These are phyloP conservation scores for Leccinum solheimii DNA, from an alignment of 1,284 basidiomycete species.

Conservation along the genomic window DNA sequence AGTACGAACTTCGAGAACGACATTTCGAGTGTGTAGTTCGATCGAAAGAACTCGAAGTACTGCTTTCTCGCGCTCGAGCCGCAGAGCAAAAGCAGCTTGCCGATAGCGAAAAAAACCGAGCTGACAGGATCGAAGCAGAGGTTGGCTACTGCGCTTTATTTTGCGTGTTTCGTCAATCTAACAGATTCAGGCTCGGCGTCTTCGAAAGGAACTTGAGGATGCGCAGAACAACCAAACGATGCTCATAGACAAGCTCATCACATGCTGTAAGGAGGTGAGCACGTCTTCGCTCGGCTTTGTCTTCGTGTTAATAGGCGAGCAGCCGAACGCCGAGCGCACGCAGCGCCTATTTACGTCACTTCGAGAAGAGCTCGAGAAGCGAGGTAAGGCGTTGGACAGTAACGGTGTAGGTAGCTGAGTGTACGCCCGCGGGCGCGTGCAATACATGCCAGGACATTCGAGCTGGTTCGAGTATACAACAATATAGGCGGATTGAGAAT, in stretches of 20 bases:
- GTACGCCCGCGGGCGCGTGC: conserved; percentile 14
- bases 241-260: conserved; percentile 75
- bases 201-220: conserved; percentile 72
- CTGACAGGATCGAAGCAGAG: conserved; percentile 72
- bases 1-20: conserved; percentile 82
- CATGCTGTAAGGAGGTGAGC: conserved; percentile 80
- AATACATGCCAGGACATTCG: conserved; percentile 17
- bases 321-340: conserved; percentile 78
- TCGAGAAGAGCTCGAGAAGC: conserved; percentile 77
- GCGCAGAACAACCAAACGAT: conserved; percentile 71
- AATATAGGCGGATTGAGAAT: conserved; percentile 5
- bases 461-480: conserved; percentile 5
- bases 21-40: conserved; percentile 87
- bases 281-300: conserved; percentile 4
- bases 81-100: conserved; percentile 80
- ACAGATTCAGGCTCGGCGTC: conserved; percentile 52
- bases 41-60: conserved; percentile 82
- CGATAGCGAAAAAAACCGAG: conserved; percentile 65
- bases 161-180: conserved; percentile 12
- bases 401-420: conserved; percentile 49
- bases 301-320: conserved; percentile 28
- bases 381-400: conserved; percentile 48
- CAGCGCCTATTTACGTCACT: conserved; percentile 75
- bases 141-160: conserved; percentile 40
- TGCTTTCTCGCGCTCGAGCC: conserved; percentile 77